Evolutionary conservation across 148 eudicot genomes (phyloP).

Genomic region (Bassia scoparia): DNA sequence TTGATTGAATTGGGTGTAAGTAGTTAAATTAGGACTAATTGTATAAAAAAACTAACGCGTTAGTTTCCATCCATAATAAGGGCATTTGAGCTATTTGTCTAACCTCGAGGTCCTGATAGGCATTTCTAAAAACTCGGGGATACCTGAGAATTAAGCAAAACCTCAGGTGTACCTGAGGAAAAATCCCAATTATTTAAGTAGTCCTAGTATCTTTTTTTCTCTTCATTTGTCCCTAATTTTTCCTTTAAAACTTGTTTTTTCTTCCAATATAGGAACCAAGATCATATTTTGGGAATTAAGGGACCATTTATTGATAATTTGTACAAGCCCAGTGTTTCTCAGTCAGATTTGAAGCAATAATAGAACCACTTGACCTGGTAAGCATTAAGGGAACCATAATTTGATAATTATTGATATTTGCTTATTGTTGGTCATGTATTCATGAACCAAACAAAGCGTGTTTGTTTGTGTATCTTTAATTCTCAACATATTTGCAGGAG

Average conservation of each 20-base stretch:
- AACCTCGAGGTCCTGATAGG: too few species aligned
- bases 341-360: conserved; percentile 74
- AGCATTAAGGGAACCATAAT: too few species aligned
- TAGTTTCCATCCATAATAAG: too few species aligned
- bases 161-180: too few species aligned
- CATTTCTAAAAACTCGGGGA: too few species aligned
- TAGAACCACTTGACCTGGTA: conserved; percentile 94
- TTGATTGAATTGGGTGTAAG: too few species aligned
- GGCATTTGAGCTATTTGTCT: too few species aligned
- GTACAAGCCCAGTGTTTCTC: conserved; percentile 82
- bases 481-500: not conserved
- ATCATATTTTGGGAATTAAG: conserved; percentile 91
- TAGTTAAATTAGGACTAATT: too few species aligned
- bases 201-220: not conserved
- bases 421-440: too few species aligned
- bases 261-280: conserved; percentile 63
- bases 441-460: not conserved
- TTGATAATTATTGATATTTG: not conserved
- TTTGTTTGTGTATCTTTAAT: not conserved
- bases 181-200: not conserved
- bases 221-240: too few species aligned
- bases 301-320: conserved; percentile 87
- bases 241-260: conserved; percentile 19
- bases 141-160: too few species aligned
- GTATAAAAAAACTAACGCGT: too few species aligned